A percentile compares a stretch with the other conserved stretches of the same genome.
Conservation (phyloP, 441 rosid species). For the Euphorbia celastroides region DNA sequence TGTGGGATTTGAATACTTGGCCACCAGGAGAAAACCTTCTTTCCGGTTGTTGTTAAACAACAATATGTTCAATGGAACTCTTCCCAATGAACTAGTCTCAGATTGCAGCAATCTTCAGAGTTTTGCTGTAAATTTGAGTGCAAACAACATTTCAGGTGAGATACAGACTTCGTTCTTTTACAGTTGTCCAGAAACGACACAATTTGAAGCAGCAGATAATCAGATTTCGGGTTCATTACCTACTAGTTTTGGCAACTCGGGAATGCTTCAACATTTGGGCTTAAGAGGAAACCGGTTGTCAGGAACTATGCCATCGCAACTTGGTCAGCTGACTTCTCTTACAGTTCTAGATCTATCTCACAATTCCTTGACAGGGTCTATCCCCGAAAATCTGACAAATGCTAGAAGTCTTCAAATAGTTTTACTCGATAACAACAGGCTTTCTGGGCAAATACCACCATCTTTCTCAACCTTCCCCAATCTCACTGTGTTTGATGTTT, state of each 20-base stretch:
- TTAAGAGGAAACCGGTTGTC: slow-evolving; percentile 43
- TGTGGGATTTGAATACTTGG: slow-evolving; percentile 34
- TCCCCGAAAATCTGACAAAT: slow-evolving; percentile 42
- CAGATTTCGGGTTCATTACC: slow-evolving; percentile 42
- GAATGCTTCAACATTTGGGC: slow-evolving; percentile 40
- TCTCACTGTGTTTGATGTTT: slow-evolving; percentile 58
- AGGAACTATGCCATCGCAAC: slow-evolving; percentile 44
- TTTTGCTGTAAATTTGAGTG: slow-evolving; percentile 49
- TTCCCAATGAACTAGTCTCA: slow-evolving; percentile 31
- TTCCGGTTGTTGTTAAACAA: slow-evolving; percentile 49
- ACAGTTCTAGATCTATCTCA: slow-evolving; percentile 51
- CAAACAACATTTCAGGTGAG: slow-evolving; percentile 39
- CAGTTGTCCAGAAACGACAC: slow-evolving; percentile 29
- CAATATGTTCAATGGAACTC: slow-evolving; percentile 44
- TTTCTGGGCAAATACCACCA: slow-evolving; percentile 53
- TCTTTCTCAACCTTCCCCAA: slow-evolving; percentile 40
- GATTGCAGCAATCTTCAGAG: slow-evolving; percentile 35
- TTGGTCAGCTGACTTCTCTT: slow-evolving; percentile 40
- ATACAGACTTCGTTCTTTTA: slow-evolving; percentile 24
- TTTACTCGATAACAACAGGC: slow-evolving; percentile 43
- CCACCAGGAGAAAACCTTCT: slow-evolving; percentile 15
- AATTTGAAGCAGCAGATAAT: slow-evolving; percentile 52
- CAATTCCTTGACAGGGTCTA: slow-evolving; percentile 44
- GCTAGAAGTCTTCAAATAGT: slow-evolving; percentile 36
- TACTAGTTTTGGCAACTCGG: slow-evolving; percentile 37